Evolutionary conservation across 805 yeast species (phyloP).

Genomic region (Candida sonorensis): DNA sequence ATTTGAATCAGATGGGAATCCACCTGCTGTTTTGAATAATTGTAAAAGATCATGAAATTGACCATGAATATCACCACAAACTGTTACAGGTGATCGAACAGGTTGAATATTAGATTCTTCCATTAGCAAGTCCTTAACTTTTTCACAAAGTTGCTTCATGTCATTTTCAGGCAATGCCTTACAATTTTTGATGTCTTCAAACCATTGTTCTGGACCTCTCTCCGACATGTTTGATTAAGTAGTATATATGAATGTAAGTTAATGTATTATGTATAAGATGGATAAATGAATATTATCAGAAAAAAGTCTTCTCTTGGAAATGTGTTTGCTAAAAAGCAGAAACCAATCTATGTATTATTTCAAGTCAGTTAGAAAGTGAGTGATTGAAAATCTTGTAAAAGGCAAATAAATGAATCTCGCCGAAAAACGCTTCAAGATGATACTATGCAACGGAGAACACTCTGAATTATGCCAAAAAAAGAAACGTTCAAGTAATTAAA

Average conservation of each 20-base stretch:
- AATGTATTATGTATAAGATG: background rate
- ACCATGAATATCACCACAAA: conserved; percentile 97
- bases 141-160: conserved; percentile 94
- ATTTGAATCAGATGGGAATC: conserved; percentile 67
- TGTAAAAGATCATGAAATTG: conserved; percentile 94
- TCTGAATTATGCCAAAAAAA: no score
- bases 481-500: no score
- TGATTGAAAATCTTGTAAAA: no score
- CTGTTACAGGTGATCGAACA: conserved; percentile 88
- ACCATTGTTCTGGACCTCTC: conserved; percentile 94
- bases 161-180: conserved; percentile 83
- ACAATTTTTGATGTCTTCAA: conserved; percentile 88
- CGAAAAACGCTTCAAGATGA: no score
- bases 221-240: conserved; percentile 39
- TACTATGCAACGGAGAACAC: no score
- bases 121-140: conserved; percentile 90
- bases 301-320: no score
- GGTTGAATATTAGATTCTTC: conserved; percentile 95
- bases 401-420: no score
- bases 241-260: conserved; percentile 1
- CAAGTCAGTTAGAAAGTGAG: no score
- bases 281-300: no score
- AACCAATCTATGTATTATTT: no score
- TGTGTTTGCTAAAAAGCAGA: no score
- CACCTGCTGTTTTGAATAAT: conserved; percentile 85